Percentiles rank a stretch among this genome's conserved stretches.
These are phyloP conservation scores for Xylaria palmicola DNA, from an alignment of 495 filamentous ascomycete genomes.

Conservation along the genomic window DNA sequence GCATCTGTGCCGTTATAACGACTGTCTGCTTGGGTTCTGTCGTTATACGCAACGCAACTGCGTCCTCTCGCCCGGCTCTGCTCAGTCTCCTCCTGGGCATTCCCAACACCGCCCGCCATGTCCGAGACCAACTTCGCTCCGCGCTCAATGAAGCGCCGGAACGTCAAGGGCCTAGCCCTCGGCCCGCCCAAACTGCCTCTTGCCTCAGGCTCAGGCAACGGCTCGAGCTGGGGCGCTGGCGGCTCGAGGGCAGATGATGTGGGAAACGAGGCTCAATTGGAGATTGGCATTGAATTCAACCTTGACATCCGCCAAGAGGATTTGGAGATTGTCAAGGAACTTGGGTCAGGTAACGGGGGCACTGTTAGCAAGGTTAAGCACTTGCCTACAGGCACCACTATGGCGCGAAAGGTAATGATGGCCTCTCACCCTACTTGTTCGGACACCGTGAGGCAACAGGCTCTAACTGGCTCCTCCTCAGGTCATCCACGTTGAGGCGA, in stretches of 20 bases:
- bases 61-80: neutral
- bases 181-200: constrained; percentile 55
- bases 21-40: neutral
- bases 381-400: constrained; percentile 88
- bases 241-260: constrained; percentile 55
- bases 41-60: neutral
- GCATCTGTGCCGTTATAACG: constrained; percentile 1
- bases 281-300: constrained; percentile 96
- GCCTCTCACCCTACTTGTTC: neutral
- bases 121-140: constrained; percentile 74
- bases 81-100: constrained; percentile 5
- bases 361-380: constrained; percentile 98
- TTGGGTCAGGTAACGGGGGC: constrained; percentile 94
- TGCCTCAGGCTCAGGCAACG: constrained; percentile 44
- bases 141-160: constrained; percentile 95
- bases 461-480: constrained; percentile 39
- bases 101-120: constrained; percentile 53
- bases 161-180: constrained; percentile 87
- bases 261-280: constrained; percentile 68
- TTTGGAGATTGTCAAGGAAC: constrained; percentile 86
- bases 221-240: constrained; percentile 55
- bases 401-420: constrained; percentile 86
- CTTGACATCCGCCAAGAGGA: constrained; percentile 91
- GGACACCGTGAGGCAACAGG: neutral
- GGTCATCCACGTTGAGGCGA: constrained; percentile 98